These are phyloP conservation scores for Aschersonia sp. DNA, from an alignment of 2,329 filamentous ascomycete genomes.

Conservation along the genomic window DNA sequence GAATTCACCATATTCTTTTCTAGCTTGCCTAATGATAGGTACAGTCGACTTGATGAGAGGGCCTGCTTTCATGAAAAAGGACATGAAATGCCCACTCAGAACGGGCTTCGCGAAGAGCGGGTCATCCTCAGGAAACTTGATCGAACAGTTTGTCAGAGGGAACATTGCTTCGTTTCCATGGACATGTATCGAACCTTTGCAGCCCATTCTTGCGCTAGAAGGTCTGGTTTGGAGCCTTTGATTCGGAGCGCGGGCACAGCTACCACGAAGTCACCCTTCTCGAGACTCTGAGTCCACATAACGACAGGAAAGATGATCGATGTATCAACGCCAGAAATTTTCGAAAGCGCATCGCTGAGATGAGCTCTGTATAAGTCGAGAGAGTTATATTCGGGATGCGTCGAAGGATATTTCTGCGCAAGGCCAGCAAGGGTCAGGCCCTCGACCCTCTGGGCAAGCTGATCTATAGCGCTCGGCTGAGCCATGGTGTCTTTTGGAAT, in stretches of 20 bases:
- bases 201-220: slow-evolving; percentile 46
- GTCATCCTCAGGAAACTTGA: slow-evolving; percentile 58
- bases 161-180: not conserved
- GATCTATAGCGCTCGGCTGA: slow-evolving; percentile 1
- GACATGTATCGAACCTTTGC: slow-evolving; percentile 31
- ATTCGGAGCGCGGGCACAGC: slow-evolving; percentile 67
- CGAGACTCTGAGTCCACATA: slow-evolving; percentile 64
- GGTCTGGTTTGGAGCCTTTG: slow-evolving; percentile 53
- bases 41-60: slow-evolving; percentile 52
- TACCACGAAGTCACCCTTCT: slow-evolving; percentile 71
- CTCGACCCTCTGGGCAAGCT: slow-evolving; percentile 5
- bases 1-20: slow-evolving; percentile 28
- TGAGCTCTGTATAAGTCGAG: slow-evolving; percentile 69
- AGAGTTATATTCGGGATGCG: slow-evolving; percentile 56
- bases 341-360: slow-evolving; percentile 52
- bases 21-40: slow-evolving; percentile 51
- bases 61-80: slow-evolving; percentile 66
- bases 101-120: slow-evolving; percentile 58
- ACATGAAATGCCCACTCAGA: slow-evolving; percentile 53
- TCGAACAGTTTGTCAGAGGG: not conserved
- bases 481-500: slow-evolving; percentile 1
- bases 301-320: slow-evolving; percentile 60
- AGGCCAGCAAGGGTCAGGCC: slow-evolving; percentile 4
- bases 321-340: slow-evolving; percentile 55
- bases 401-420: slow-evolving; percentile 30